Evolutionary conservation across 1,284 basidiomycete genomes (phyloP), one percentile per base, ranked within the genome.

Genomic region (Agroathelia rolfsii): DNA sequence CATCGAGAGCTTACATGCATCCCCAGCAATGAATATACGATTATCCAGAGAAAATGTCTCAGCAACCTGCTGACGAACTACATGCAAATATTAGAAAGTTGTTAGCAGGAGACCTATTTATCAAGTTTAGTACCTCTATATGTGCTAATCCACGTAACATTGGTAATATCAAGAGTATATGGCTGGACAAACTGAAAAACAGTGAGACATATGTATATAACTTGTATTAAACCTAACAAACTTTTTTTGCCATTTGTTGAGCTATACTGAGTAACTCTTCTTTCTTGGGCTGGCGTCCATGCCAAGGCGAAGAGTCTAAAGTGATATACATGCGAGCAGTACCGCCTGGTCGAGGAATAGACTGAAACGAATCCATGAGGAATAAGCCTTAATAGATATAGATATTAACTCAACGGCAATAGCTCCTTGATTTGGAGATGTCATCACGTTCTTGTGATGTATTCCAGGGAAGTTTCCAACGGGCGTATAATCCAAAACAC

Each of bases 41-140:
- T 47, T 38, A 8, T 45, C 23, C 21, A 38, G 32, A 17, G 51
- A 48, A 33, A 49, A 56, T 15, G 34, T 44, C 4, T 44, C 37
- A 0, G 52, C 53, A 11, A 56, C 46, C n/a, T 44, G 41, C 28
- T 54, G 53, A 1, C 47, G 45, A 24, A 52, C 51, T 51, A 21
- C 17, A 15, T 24, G 15, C 12, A 19, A 32, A 23, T n/a, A 20
- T 35, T 30, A 25, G 25, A 14, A 10, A 9, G 6, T n/a, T n/a
- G n/a, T n/a, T n/a, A n/a, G n/a, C n/a, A n/a, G n/a, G n/a, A n/a
- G n/a, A n/a, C n/a, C n/a, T n/a, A n/a, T n/a, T n/a, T n/a, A n/a
- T n/a, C 15, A 4, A 11, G 10, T 16, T 6, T 22, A 14, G 8
- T 28, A 41, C 36, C 36, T 18, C 30, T 29, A 32, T 34, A 39